These are phyloP conservation scores for Alternaria infectoria DNA, from an alignment of 2,329 filamentous ascomycete species.

Conservation along the genomic window DNA sequence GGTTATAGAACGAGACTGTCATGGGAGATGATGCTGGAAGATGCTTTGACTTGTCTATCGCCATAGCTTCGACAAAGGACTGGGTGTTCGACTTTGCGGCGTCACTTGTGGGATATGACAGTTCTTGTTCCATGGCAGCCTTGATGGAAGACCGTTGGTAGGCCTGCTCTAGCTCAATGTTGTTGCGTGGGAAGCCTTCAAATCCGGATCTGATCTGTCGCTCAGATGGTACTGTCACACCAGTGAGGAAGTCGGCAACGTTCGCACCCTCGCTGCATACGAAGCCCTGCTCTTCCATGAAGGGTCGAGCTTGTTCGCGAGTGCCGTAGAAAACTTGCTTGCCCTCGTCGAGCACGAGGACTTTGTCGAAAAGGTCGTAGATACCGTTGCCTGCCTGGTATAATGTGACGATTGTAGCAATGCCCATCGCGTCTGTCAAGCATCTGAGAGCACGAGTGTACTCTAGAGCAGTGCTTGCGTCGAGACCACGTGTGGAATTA, in stretches of 20 bases:
- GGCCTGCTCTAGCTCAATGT: slow-evolving; percentile 50
- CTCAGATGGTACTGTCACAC: slow-evolving; percentile 63
- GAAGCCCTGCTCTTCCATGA: slow-evolving; percentile 73
- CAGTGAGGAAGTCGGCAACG: slow-evolving; percentile 77
- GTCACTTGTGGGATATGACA: slow-evolving; percentile 62
- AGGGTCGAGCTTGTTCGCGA: slow-evolving; percentile 63
- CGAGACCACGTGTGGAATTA: slow-evolving; percentile 49
- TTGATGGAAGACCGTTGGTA: slow-evolving; percentile 62
- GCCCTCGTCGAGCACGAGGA: slow-evolving; percentile 75
- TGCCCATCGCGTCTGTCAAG: slow-evolving; percentile 57
- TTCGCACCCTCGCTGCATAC: slow-evolving; percentile 67
- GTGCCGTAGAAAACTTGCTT: slow-evolving; percentile 77
- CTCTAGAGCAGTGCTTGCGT: slow-evolving; percentile 57
- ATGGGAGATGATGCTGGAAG: slow-evolving; percentile 62
- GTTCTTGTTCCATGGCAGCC: slow-evolving; percentile 60
- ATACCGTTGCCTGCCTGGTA: slow-evolving; percentile 59
- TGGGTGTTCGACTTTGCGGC: slow-evolving; percentile 48
- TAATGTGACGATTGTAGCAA: slow-evolving; percentile 61
- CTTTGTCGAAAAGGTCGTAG: slow-evolving; percentile 73
- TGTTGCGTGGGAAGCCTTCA: slow-evolving; percentile 53
- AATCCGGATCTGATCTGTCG: slow-evolving; percentile 49
- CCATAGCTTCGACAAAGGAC: slow-evolving; percentile 61
- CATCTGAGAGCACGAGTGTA: slow-evolving; percentile 61
- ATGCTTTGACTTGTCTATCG: slow-evolving; percentile 61
- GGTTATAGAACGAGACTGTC: slow-evolving; percentile 45